Percentiles rank a stretch among this genome's conserved stretches.
Conservation (phyloP, 1,284 basidiomycete species). For the Pholiota adiposa region DNA sequence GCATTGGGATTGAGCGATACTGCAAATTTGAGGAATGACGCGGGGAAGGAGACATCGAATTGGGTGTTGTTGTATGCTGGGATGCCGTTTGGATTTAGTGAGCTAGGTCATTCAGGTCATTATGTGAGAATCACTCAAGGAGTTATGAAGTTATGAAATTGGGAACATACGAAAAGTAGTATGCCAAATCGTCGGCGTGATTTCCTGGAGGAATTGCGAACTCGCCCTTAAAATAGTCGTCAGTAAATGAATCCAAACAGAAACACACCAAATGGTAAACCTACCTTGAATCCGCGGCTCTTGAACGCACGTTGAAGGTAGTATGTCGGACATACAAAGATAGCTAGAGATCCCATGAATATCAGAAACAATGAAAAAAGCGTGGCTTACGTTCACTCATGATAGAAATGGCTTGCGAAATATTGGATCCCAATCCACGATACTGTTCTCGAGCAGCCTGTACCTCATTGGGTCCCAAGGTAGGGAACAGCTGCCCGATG, state of each 20-base stretch:
- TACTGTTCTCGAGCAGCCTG: constrained; percentile 33
- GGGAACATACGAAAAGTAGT: constrained; percentile 33
- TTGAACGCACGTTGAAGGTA: constrained; percentile 32
- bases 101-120: background rate
- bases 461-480: constrained; percentile 31
- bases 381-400: constrained; percentile 45
- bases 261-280: no score
- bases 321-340: constrained; percentile 41
- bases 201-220: constrained; percentile 37
- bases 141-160: no score
- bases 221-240: no score
- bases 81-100: background rate
- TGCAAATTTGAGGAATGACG: constrained; percentile 42
- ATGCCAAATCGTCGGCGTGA: constrained; percentile 37
- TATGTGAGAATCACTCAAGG: no score
- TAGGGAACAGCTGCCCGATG: constrained; percentile 41
- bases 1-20: constrained; percentile 41
- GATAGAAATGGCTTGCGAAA: constrained; percentile 38
- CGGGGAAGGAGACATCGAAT: constrained; percentile 43
- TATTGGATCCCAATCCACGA: constrained; percentile 30
- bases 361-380: constrained; percentile 19
- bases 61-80: constrained; percentile 38
- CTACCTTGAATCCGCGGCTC: constrained; percentile 33
- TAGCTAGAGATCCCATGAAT: constrained; percentile 24
- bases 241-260: background rate